Evolutionary conservation across 345 rosid species (phyloP), one percentile per base, ranked within the genome.

Genomic region (Isatis tinctoria): DNA sequence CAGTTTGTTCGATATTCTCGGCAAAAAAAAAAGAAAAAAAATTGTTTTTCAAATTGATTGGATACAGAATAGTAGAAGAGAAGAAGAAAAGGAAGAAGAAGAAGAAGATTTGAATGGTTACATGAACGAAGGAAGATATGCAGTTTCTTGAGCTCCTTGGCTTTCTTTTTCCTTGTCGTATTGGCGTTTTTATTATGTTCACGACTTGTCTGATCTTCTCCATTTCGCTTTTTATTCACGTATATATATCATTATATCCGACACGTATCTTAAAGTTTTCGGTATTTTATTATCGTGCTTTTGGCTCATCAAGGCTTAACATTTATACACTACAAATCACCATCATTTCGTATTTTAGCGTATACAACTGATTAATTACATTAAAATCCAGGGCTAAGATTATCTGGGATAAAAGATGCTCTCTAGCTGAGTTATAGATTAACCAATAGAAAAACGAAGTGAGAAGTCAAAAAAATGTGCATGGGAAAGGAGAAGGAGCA

Each of bases 191-290:
- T 65, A 56, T 56, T 56, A 3, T 66, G 43, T 66, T 74, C 67
- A 74, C 73, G 74, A 43, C 64, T 51, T 60, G 68, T 74, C 69
- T 75, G 74, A 61, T 66, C 56, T 57, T 51, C 56, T 49, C 57
- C 22, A 47, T 66, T 74, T 61, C 58, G 54, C 74, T 32, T 68
- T 67, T 67, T 16, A 67, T 49, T 68, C 57, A 51, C 74, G 57
- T 52, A 51, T 60, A 28, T 60, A 28, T 60, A n/a, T 68, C 69
- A 51, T 74, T 68, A 32, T 68, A 51, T 68, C 63, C n/a, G 51
- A 60, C 79, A 68, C 79, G 79, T 75, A 60, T 43, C 56, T 60
- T 0, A 6, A n/a, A n/a, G n/a, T n/a, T n/a, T n/a, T n/a, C n/a
- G n/a, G n/a, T n/a, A n/a, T n/a, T n/a, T n/a, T n/a, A n/a, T n/a